Evolutionary conservation across 2,329 filamentous ascomycete species (phyloP).

Genomic region (Colletotrichum lupini): DNA sequence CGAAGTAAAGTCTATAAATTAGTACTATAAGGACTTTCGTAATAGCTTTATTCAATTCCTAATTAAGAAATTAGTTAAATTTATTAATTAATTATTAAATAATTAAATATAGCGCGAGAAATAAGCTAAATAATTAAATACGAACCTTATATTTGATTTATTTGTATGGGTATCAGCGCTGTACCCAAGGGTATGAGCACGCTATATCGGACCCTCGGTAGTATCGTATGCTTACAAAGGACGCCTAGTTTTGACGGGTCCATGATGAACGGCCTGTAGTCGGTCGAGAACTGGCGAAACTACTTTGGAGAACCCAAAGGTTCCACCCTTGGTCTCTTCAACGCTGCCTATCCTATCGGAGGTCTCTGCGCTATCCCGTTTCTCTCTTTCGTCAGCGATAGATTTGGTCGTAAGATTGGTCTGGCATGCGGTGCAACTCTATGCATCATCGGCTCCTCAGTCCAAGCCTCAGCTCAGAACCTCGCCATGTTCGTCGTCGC

Average conservation of each 20-base stretch:
- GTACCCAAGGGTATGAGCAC: background rate
- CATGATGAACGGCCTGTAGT: conserved; percentile 58
- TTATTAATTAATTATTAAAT: too few relatives aligned
- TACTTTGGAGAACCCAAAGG: conserved; percentile 52
- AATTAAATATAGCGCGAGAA: too few relatives aligned
- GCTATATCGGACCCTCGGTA: background rate
- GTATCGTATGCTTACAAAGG: too few relatives aligned
- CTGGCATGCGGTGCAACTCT: conserved; percentile 48
- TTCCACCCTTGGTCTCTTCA: conserved; percentile 49
- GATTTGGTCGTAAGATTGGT: conserved; percentile 52
- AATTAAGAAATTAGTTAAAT: too few relatives aligned
- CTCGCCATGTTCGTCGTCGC: conserved; percentile 43
- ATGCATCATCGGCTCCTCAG: conserved; percentile 43
- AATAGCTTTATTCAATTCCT: too few relatives aligned
- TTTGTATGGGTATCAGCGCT: too few relatives aligned
- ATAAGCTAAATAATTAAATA: too few relatives aligned
- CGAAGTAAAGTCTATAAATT: too few relatives aligned
- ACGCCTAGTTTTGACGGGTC: conserved; percentile 39
- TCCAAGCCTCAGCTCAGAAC: conserved; percentile 45
- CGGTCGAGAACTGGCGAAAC: conserved; percentile 51
- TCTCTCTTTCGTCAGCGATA: conserved; percentile 49
- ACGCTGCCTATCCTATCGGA: conserved; percentile 50
- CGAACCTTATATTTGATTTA: too few relatives aligned
- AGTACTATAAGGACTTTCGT: too few relatives aligned
- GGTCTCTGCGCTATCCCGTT: conserved; percentile 50